phyloP scores from a whole-genome alignment of 2,329 filamentous ascomycete genomes.

The Aspergillus thermomutatus region DNA sequence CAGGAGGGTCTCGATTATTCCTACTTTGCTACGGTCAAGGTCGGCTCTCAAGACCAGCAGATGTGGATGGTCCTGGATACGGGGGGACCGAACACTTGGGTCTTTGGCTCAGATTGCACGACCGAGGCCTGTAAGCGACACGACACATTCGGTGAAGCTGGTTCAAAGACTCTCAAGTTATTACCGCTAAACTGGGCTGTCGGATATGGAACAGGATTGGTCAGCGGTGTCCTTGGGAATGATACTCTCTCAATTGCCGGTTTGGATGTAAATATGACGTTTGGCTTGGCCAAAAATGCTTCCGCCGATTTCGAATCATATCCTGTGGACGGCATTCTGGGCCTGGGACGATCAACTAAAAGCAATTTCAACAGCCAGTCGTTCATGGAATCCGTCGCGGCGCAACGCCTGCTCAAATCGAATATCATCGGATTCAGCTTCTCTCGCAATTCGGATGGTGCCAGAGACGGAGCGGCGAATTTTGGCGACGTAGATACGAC shows the following conservation, averaged over 20 bases:
- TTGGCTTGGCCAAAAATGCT: constrained; percentile 70
- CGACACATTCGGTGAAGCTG: constrained; percentile 62
- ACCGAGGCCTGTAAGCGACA: constrained; percentile 66
- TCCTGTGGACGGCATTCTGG: constrained; percentile 84
- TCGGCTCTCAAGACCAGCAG: constrained; percentile 49
- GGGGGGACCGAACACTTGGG: constrained; percentile 69
- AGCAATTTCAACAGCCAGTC: constrained; percentile 54
- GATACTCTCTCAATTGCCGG: constrained; percentile 68
- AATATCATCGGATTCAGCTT: constrained; percentile 72
- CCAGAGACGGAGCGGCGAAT: constrained; percentile 70
- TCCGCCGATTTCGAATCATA: constrained; percentile 73
- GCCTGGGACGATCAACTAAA: constrained; percentile 63
- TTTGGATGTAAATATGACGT: constrained; percentile 60
- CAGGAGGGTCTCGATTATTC: constrained; percentile 54
- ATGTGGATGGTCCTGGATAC: constrained; percentile 56
- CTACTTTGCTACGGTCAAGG: constrained; percentile 51
- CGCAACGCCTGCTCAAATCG: constrained; percentile 54
- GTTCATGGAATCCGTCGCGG: constrained; percentile 62
- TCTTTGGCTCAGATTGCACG: constrained; percentile 70
- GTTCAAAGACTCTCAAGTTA: constrained; percentile 62
- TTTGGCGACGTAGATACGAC: constrained; percentile 68
- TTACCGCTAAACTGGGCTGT: constrained; percentile 59
- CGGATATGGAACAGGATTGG: constrained; percentile 72
- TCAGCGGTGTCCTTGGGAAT: constrained; percentile 62
- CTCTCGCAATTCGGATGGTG: constrained; percentile 62